These are phyloP conservation scores for Teunomyces kruisii DNA, from an alignment of 805 yeast species.

Conservation along the genomic window DNA sequence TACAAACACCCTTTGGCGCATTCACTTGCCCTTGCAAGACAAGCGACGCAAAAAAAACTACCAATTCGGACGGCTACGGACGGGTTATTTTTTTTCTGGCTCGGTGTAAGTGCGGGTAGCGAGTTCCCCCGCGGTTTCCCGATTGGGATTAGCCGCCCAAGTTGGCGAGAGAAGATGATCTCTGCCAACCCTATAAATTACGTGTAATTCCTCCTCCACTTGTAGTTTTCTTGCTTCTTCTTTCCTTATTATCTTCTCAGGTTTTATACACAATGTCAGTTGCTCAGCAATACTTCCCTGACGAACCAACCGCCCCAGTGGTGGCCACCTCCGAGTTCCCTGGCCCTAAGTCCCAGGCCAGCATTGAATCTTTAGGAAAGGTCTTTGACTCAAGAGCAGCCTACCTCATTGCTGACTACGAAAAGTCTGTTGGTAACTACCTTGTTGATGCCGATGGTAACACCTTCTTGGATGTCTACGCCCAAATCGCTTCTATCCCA, in stretches of 20 bases:
- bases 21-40: background rate
- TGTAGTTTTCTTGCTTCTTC: background rate
- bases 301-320: constrained; percentile 73
- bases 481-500: constrained; percentile 83
- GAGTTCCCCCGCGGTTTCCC: background rate
- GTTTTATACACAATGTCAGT: constrained; percentile 32
- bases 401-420: constrained; percentile 75
- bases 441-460: constrained; percentile 81
- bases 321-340: constrained; percentile 64
- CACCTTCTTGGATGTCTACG: constrained; percentile 68
- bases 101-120: background rate
- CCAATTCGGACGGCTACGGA: background rate
- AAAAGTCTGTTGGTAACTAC: constrained; percentile 75
- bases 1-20: no score
- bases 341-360: constrained; percentile 66
- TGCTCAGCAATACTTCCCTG: constrained; percentile 64
- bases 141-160: constrained; percentile 2
- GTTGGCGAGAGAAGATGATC: background rate
- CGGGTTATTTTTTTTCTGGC: background rate
- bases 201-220: background rate
- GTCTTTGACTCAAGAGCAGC: constrained; percentile 73
- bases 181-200: background rate
- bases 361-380: constrained; percentile 52
- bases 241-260: background rate
- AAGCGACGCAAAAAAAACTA: constrained; percentile 1